phyloP scores from a whole-genome alignment of 2,329 filamentous ascomycete species.

The Penicillium sp. region DNA sequence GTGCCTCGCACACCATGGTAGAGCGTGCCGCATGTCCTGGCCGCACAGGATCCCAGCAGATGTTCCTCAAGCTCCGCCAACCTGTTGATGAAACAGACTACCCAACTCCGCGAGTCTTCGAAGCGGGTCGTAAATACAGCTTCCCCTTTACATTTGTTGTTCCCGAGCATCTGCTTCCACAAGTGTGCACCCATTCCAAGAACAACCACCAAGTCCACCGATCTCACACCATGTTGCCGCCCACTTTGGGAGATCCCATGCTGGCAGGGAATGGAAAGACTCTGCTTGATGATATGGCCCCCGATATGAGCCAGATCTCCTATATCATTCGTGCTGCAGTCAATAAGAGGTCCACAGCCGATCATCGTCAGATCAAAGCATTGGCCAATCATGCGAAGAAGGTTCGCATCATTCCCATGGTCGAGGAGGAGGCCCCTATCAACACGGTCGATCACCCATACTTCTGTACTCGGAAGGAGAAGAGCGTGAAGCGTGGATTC shows the following conservation, averaged over 20 bases:
- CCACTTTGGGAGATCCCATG: constrained; percentile 59
- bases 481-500: constrained; percentile 60
- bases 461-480: constrained; percentile 58
- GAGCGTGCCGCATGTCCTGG: constrained; percentile 56
- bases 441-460: constrained; percentile 46
- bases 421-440: constrained; percentile 60
- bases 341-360: constrained; percentile 36
- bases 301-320: constrained; percentile 60
- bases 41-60: constrained; percentile 56
- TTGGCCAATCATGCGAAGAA: constrained; percentile 54
- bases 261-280: constrained; percentile 50
- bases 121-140: constrained; percentile 55
- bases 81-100: constrained; percentile 55
- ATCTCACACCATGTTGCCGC: constrained; percentile 59
- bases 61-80: constrained; percentile 61
- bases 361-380: constrained; percentile 38
- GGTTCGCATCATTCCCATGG: constrained; percentile 59
- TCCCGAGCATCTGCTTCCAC: constrained; percentile 59
- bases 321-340: constrained; percentile 56
- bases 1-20: constrained; percentile 52
- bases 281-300: constrained; percentile 60
- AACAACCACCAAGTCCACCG: constrained; percentile 52
- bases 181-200: constrained; percentile 56
- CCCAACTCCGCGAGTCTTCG: constrained; percentile 54
- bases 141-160: constrained; percentile 66